Conservation (phyloP, 2,329 filamentous ascomycete species). For the Phyllosticta citriasiana region DNA sequence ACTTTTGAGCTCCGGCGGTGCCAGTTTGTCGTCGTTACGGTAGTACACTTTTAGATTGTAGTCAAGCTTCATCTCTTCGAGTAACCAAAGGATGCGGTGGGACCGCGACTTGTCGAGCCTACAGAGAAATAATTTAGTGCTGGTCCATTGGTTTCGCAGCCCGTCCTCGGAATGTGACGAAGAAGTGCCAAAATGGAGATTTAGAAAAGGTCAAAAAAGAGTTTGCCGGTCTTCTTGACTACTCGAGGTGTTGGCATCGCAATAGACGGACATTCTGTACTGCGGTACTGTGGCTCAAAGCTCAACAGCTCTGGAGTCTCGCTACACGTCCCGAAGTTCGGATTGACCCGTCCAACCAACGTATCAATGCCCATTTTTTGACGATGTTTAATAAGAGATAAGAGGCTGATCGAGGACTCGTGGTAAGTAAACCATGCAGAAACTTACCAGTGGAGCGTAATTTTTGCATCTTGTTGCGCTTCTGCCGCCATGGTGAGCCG, state of each 20-base stretch:
- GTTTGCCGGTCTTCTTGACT: no score
- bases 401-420: not conserved
- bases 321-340: no score
- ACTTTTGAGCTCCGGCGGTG: slow-evolving; percentile 64
- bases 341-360: no score
- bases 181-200: not conserved
- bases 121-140: not conserved
- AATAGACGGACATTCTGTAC: no score
- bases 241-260: not conserved
- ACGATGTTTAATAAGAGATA: not conserved
- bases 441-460: slow-evolving; percentile 25
- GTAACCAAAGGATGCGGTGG: slow-evolving; percentile 75
- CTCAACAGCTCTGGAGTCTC: no score
- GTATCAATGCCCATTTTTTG: not conserved
- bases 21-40: slow-evolving; percentile 53
- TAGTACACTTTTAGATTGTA: slow-evolving; percentile 77
- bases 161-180: not conserved
- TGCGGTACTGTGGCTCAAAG: no score
- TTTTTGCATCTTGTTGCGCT: slow-evolving; percentile 21
- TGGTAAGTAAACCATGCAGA: not conserved
- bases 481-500: slow-evolving; percentile 12
- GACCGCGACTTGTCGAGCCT: slow-evolving; percentile 79
- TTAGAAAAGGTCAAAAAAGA: no score
- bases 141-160: not conserved
- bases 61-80: slow-evolving; percentile 69